These are phyloP conservation scores for Microstroma glucosiphilum DNA, from an alignment of 1,284 basidiomycete species.

Conservation along the genomic window DNA sequence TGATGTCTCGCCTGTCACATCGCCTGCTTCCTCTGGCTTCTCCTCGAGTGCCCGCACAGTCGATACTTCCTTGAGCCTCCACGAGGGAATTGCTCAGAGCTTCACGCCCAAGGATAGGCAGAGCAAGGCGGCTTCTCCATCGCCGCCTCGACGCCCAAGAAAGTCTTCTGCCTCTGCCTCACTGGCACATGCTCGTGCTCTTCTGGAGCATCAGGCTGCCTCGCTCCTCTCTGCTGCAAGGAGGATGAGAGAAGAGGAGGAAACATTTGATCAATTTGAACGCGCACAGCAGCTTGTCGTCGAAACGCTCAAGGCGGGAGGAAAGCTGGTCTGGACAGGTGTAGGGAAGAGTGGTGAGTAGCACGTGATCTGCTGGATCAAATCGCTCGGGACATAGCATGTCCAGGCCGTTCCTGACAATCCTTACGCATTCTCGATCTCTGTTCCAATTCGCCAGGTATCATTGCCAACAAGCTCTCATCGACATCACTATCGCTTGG, in stretches of 20 bases:
- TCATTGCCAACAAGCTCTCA: constrained; percentile 43
- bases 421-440: background rate
- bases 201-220: constrained; percentile 6
- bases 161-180: background rate
- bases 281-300: background rate
- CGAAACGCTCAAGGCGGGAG: constrained; percentile 21
- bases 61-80: background rate
- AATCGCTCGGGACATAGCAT: background rate
- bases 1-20: no score
- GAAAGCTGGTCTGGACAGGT: constrained; percentile 52
- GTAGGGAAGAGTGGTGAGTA: constrained; percentile 52
- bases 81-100: background rate
- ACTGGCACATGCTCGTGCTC: background rate
- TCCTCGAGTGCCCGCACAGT: no score
- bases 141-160: background rate
- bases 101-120: background rate
- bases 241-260: background rate
- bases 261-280: background rate
- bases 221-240: constrained; percentile 5
- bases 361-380: background rate
- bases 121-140: background rate
- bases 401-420: constrained; percentile 3
- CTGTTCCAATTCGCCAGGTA: constrained; percentile 10
- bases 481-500: constrained; percentile 45
- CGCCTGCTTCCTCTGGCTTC: no score